Conservation (phyloP, 2,329 filamentous ascomycete species). For the Aspergillus sclerotialis region DNA sequence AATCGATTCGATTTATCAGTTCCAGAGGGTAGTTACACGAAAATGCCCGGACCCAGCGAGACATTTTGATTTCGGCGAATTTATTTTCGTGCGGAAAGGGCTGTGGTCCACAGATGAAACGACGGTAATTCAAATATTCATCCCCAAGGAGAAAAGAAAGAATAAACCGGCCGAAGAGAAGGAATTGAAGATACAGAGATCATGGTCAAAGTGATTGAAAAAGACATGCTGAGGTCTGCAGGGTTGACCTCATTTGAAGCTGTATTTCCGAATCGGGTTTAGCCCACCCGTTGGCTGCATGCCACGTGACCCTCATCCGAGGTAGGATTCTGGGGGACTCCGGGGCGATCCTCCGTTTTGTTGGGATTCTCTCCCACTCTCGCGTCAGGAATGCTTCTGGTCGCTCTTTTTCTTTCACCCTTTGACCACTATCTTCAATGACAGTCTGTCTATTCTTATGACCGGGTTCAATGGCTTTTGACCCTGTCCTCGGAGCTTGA, state of each 20-base stretch:
- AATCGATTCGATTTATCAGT: constrained; percentile 2
- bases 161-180: background rate
- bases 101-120: background rate
- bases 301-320: constrained; percentile 21
- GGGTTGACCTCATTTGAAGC: constrained; percentile 16
- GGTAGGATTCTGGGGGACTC: constrained; percentile 20
- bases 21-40: constrained; percentile 13
- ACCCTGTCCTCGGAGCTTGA: background rate
- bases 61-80: constrained; percentile 3
- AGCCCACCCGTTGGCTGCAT: background rate
- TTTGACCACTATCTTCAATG: background rate
- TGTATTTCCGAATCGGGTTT: constrained; percentile 1
- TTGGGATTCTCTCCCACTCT: constrained; percentile 11
- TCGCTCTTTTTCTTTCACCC: constrained; percentile 1
- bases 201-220: background rate
- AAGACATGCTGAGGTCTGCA: constrained; percentile 13
- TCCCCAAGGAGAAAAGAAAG: background rate
- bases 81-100: too few species aligned
- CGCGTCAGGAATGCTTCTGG: constrained; percentile 2
- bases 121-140: background rate
- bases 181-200: background rate
- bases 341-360: constrained; percentile 16
- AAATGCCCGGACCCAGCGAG: constrained; percentile 20
- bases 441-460: background rate
- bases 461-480: background rate